Conservation (phyloP, 805 yeast genomes). For the Candida berthetii region DNA sequence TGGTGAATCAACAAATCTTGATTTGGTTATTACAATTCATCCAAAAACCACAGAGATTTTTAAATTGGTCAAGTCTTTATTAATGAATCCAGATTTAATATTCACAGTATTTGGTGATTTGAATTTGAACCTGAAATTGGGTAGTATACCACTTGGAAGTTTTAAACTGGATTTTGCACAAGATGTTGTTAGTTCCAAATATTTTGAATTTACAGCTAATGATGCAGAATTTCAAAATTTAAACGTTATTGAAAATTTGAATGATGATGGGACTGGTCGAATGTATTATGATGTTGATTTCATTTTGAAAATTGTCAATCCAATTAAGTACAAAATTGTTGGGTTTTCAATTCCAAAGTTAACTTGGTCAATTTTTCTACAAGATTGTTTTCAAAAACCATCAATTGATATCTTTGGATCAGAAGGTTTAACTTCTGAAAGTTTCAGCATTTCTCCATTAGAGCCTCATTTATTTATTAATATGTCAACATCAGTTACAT, state of each 20-base stretch:
- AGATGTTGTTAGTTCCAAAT: constrained; percentile 17
- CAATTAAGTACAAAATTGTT: constrained; percentile 12
- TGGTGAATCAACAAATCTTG: constrained; percentile 17
- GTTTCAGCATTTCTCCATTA: constrained; percentile 10
- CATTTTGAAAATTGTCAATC: constrained; percentile 15
- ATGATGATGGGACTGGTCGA: constrained; percentile 2
- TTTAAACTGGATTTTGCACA: constrained; percentile 25
- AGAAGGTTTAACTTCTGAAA: constrained; percentile 3
- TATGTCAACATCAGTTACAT: constrained; percentile 5
- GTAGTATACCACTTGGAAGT: constrained; percentile 24
- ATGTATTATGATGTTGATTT: constrained; percentile 21
- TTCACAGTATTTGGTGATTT: constrained; percentile 29
- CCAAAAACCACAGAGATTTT: constrained; percentile 28
- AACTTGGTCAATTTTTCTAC: constrained; percentile 28
- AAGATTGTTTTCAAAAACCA: constrained; percentile 28
- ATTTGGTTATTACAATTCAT: constrained; percentile 21
- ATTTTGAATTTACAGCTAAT: constrained; percentile 13
- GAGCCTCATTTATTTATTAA: constrained; percentile 7
- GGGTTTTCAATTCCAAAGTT: constrained; percentile 25
- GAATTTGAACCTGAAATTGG: constrained; percentile 23
- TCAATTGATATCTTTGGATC: constrained; percentile 22
- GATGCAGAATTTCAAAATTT: constrained; percentile 18
- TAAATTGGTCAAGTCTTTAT: constrained; percentile 24
- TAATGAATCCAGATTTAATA: constrained; percentile 23
- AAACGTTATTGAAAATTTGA: constrained; percentile 16